Evolutionary conservation across 2,329 filamentous ascomycete species (phyloP).

Genomic region (Geoglossum cookeanum): DNA sequence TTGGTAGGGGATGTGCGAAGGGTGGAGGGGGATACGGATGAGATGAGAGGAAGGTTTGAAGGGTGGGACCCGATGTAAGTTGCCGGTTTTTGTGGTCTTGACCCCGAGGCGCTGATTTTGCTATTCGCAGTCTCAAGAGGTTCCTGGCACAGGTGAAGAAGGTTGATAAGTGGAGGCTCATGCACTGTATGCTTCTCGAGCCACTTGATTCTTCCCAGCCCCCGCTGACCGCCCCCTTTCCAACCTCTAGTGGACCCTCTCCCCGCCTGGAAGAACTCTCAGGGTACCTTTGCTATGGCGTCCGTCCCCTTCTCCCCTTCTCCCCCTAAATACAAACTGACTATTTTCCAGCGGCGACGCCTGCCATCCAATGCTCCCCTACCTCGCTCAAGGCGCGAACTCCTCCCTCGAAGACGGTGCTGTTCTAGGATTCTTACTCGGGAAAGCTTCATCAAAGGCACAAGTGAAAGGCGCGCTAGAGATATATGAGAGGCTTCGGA

Average conservation of each 20-base stretch:
- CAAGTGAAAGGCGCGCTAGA: neutral
- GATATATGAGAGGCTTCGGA: neutral
- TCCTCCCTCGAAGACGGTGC: constrained; percentile 15
- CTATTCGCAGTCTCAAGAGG: neutral
- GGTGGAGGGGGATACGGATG: constrained; percentile 12
- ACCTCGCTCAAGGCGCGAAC: neutral
- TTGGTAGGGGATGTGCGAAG: constrained; percentile 15
- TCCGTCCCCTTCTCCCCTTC: neutral
- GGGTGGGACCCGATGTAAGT: constrained; percentile 15
- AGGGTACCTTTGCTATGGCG: neutral
- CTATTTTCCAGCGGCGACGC: neutral
- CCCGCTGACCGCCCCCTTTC: neutral
- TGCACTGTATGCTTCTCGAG: neutral
- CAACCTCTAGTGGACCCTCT: neutral
- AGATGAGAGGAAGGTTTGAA: constrained; percentile 15
- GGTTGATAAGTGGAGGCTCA: neutral
- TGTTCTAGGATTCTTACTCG: constrained; percentile 11
- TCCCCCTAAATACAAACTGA: neutral
- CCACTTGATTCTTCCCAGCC: neutral
- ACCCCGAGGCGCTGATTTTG: neutral
- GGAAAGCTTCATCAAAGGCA: neutral
- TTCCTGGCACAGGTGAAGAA: neutral
- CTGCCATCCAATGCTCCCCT: constrained; percentile 1
- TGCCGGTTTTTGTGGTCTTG: neutral
- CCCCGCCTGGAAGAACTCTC: neutral